Evolutionary conservation across 2,329 filamentous ascomycete species (phyloP).

Genomic region (Paramyrothecium sp.): DNA sequence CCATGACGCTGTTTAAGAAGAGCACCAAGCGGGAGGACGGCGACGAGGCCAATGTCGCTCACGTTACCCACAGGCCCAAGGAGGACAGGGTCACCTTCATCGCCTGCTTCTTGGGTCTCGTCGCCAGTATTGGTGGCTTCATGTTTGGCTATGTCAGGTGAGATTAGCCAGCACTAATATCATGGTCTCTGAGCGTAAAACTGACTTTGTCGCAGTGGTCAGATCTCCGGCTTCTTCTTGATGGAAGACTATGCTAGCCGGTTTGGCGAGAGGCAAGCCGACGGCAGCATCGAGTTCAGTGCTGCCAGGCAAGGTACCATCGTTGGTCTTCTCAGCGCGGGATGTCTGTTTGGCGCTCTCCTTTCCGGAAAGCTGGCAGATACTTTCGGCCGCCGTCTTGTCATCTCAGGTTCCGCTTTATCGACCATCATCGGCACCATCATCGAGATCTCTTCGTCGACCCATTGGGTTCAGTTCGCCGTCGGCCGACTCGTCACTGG

Average conservation of each 20-base stretch:
- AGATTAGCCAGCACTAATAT: slow-evolving; percentile 11
- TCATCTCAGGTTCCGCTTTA: slow-evolving; percentile 61
- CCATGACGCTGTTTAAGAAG: not conserved
- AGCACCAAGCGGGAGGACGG: not conserved
- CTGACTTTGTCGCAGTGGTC: slow-evolving; percentile 41
- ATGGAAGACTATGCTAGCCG: slow-evolving; percentile 56
- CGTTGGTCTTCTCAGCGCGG: slow-evolving; percentile 60
- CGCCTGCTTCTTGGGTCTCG: slow-evolving; percentile 46
- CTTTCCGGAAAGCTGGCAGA: slow-evolving; percentile 61
- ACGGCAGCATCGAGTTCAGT: slow-evolving; percentile 47
- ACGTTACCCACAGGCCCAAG: not conserved
- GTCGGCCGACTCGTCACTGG: slow-evolving; percentile 65
- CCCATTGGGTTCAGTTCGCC: slow-evolving; percentile 62
- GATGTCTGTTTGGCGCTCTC: slow-evolving; percentile 57
- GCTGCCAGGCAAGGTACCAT: slow-evolving; percentile 61
- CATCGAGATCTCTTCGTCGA: slow-evolving; percentile 57
- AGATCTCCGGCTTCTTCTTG: slow-evolving; percentile 60
- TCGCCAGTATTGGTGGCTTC: slow-evolving; percentile 55
- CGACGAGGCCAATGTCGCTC: not conserved
- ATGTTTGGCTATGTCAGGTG: slow-evolving; percentile 59
- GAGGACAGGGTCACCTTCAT: slow-evolving; percentile 33
- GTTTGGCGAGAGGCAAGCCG: slow-evolving; percentile 44
- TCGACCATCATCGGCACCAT: slow-evolving; percentile 64
- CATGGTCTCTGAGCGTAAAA: not conserved
- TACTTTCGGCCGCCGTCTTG: slow-evolving; percentile 57